phyloP scores from a whole-genome alignment of 176 grass and related monocot genomes.

The Bolboschoenus planiculmis region DNA sequence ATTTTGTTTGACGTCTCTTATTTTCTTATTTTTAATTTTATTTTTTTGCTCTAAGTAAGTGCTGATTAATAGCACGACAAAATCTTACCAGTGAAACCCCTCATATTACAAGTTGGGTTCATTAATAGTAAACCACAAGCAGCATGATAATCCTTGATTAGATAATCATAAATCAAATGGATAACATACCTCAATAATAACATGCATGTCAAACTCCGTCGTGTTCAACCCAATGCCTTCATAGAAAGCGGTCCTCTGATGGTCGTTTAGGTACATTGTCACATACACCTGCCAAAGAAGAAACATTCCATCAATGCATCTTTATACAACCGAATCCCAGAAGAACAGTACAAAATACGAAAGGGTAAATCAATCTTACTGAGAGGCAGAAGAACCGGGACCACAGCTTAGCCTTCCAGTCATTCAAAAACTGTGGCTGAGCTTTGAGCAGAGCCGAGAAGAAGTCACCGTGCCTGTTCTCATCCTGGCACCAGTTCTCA shows the following conservation, averaged over 20 bases:
- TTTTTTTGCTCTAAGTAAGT: not conserved
- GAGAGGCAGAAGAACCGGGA: constrained; percentile 97
- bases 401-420: constrained; percentile 99
- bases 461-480: constrained; percentile 94
- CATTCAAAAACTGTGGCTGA: constrained; percentile 89
- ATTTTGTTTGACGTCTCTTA: not conserved
- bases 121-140: not conserved
- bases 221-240: constrained; percentile 88
- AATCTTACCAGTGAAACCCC: not conserved
- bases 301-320: constrained; percentile 16
- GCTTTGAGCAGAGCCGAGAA: constrained; percentile 88
- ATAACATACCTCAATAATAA: constrained; percentile 79
- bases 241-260: constrained; percentile 78
- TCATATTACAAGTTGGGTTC: not conserved
- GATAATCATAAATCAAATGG: not conserved
- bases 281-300: constrained; percentile 68
- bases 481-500: constrained; percentile 99
- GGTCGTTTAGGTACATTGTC: constrained; percentile 99
- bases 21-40: not conserved
- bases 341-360: not conserved
- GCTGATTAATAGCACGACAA: not conserved
- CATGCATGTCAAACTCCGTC: constrained; percentile 99
- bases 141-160: not conserved
- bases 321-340: not conserved
- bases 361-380: constrained; percentile 39